phyloP scores from a whole-genome alignment of 441 rosid species.

The Adansonia grandidieri region DNA sequence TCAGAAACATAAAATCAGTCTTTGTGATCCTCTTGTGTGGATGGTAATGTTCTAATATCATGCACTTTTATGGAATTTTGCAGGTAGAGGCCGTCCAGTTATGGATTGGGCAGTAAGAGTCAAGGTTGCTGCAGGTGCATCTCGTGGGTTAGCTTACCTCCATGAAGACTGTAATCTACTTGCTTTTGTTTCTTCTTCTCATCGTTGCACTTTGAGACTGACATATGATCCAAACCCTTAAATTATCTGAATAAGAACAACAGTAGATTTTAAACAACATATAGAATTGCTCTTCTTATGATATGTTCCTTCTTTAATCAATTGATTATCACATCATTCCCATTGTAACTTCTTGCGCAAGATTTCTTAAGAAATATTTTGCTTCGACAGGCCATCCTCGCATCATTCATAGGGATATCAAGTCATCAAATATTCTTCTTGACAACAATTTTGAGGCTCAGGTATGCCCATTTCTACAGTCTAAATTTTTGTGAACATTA shows the following conservation, averaged over 20 bases:
- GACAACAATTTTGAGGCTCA: conserved; percentile 81
- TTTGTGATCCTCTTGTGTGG: background rate
- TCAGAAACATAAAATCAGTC: background rate
- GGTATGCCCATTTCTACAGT: conserved; percentile 50
- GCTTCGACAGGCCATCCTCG: conserved; percentile 80
- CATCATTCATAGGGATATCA: conserved; percentile 93
- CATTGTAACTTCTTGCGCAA: background rate
- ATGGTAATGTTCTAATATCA: background rate
- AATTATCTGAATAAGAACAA: background rate
- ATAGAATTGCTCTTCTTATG: background rate
- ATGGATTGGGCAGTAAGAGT: conserved; percentile 86
- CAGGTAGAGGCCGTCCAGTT: conserved; percentile 62
- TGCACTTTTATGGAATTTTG: conserved; percentile 27
- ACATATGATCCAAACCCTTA: background rate
- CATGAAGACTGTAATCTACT: conserved; percentile 91
- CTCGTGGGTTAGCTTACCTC: conserved; percentile 92
- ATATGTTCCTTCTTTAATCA: background rate
- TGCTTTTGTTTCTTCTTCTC: conserved; percentile 15
- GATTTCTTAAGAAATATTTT: conserved; percentile 20
- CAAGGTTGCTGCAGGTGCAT: conserved; percentile 89
- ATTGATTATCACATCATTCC: background rate
- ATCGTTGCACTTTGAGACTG: background rate
- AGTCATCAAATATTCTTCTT: conserved; percentile 91
- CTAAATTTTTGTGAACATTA: background rate
- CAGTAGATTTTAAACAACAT: conserved; percentile 8